Conservation (phyloP, 2,329 filamentous ascomycete genomes). For the Fusarium sp. region DNA sequence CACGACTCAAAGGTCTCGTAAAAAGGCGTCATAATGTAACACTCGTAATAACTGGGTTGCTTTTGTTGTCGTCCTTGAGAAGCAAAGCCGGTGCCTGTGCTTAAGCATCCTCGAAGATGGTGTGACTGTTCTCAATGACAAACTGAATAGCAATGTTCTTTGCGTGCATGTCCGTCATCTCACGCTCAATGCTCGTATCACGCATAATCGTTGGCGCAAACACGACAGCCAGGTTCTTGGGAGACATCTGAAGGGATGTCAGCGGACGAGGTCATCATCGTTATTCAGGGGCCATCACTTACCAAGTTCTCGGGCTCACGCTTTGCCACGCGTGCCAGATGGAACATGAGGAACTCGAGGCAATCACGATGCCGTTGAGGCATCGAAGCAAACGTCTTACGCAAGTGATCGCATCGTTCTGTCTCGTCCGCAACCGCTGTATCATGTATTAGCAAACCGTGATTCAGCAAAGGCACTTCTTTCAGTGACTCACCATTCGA, state of each 20-base stretch:
- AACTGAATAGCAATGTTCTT: constrained; percentile 95
- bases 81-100: neutral
- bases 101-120: constrained; percentile 73
- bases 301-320: constrained; percentile 87
- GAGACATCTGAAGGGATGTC: constrained; percentile 77
- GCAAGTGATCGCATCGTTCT: constrained; percentile 78
- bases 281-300: constrained; percentile 48
- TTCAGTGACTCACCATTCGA: constrained; percentile 71
- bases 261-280: constrained; percentile 5
- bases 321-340: constrained; percentile 86
- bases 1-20: constrained; percentile 20
- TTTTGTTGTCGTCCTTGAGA: constrained; percentile 7
- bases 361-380: constrained; percentile 88
- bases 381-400: constrained; percentile 79
- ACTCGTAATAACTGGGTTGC: constrained; percentile 4
- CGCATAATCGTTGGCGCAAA: constrained; percentile 99
- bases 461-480: neutral
- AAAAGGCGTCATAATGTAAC: constrained; percentile 6
- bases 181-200: constrained; percentile 86
- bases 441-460: constrained; percentile 35
- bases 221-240: constrained; percentile 94
- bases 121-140: constrained; percentile 88
- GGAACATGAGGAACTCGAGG: constrained; percentile 93
- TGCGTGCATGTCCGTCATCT: constrained; percentile 95
- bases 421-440: constrained; percentile 72